Conservation (phyloP, 2,329 filamentous ascomycete genomes). For the Aspergillus cejpii region DNA sequence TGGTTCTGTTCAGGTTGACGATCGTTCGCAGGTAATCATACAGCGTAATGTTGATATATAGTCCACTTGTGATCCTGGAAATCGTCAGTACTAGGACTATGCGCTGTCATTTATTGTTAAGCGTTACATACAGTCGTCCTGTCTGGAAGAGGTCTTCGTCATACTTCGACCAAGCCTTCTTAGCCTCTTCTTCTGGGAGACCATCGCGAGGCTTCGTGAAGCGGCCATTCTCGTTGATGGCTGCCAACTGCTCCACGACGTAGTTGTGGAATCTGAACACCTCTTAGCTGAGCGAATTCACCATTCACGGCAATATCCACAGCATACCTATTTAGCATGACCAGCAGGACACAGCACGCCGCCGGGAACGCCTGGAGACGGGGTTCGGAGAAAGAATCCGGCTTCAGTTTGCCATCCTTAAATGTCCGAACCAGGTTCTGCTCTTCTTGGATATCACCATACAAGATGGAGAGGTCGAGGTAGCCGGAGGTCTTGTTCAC, state of each 20-base stretch:
- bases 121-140: slow-evolving; percentile 50
- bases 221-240: slow-evolving; percentile 77
- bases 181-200: slow-evolving; percentile 46
- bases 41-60: slow-evolving; percentile 73
- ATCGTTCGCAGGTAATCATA: slow-evolving; percentile 75
- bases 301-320: neutral
- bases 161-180: slow-evolving; percentile 56
- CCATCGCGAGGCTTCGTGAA: slow-evolving; percentile 60
- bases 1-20: slow-evolving; percentile 62
- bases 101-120: neutral
- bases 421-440: slow-evolving; percentile 54
- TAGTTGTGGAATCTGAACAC: slow-evolving; percentile 68
- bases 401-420: slow-evolving; percentile 63
- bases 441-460: slow-evolving; percentile 54
- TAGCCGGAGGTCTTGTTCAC: slow-evolving; percentile 64
- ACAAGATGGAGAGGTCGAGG: slow-evolving; percentile 64
- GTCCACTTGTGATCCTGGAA: slow-evolving; percentile 56
- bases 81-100: slow-evolving; percentile 12
- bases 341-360: slow-evolving; percentile 61
- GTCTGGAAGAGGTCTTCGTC: slow-evolving; percentile 77
- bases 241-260: slow-evolving; percentile 67
- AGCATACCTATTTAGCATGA: slow-evolving; percentile 56
- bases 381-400: slow-evolving; percentile 65
- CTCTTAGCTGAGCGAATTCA: neutral
- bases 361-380: slow-evolving; percentile 65